phyloP scores from a whole-genome alignment of 2,329 filamentous ascomycete species.

The Metarhizium sp. region DNA sequence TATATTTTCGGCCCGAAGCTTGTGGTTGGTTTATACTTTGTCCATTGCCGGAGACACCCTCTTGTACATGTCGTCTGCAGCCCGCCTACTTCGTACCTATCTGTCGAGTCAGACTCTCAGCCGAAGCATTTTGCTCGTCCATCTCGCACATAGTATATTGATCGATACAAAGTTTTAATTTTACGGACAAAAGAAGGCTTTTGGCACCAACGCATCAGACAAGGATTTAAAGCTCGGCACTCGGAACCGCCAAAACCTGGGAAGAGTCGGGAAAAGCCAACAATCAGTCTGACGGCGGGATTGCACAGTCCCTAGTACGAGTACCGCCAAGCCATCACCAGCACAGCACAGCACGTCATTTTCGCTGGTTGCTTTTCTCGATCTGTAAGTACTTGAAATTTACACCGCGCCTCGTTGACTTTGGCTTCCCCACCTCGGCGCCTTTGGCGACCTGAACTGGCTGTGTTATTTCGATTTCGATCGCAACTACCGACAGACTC shows the following conservation, averaged over 20 bases:
- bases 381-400: not conserved
- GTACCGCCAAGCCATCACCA: not conserved
- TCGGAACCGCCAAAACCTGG: not conserved
- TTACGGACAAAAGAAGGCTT: not conserved
- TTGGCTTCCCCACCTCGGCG: not conserved
- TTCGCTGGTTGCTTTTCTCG: not conserved
- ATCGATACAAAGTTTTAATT: not conserved
- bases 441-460: not conserved
- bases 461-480: not conserved
- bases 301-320: not conserved
- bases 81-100: slow-evolving; percentile 1
- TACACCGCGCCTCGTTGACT: not conserved
- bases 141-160: not conserved
- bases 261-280: not conserved
- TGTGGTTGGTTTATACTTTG: slow-evolving; percentile 1
- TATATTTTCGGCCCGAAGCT: slow-evolving; percentile 4
- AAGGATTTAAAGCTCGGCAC: not conserved
- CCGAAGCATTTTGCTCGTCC: not conserved
- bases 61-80: not conserved
- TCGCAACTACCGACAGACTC: not conserved
- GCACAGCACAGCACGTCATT: not conserved
- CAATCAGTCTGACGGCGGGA: no score
- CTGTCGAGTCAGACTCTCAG: not conserved
- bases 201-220: not conserved
- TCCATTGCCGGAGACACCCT: not conserved